These are phyloP conservation scores for Fonsecaea erecta DNA, from an alignment of 2,329 filamentous ascomycete species.

Conservation along the genomic window DNA sequence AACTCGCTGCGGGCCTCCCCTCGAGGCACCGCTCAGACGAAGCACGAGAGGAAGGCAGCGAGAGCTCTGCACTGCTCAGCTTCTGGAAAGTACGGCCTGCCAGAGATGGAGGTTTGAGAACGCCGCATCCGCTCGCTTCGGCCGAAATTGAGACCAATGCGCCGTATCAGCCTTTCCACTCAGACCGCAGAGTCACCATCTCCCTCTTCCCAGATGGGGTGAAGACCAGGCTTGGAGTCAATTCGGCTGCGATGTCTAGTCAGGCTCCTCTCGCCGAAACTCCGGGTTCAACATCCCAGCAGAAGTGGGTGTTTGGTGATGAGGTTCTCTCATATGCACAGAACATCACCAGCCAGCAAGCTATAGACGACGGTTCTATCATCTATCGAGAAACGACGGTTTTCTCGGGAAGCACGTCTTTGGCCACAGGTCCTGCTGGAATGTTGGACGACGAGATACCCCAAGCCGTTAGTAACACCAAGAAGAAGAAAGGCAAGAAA, in stretches of 20 bases:
- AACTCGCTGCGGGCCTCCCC: conserved; percentile 5
- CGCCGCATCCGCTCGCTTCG: conserved; percentile 66
- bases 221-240: background rate
- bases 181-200: conserved; percentile 80
- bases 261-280: background rate
- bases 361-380: conserved; percentile 20
- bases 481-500: conserved; percentile 64
- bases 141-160: conserved; percentile 95
- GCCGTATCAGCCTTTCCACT: conserved; percentile 95
- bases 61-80: conserved; percentile 34
- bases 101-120: conserved; percentile 43
- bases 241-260: conserved; percentile 4
- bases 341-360: conserved; percentile 7
- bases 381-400: conserved; percentile 34
- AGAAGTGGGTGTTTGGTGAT: conserved; percentile 60
- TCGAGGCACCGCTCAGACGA: conserved; percentile 15
- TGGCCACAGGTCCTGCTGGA: conserved; percentile 54
- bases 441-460: conserved; percentile 21
- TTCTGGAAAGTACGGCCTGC: conserved; percentile 54
- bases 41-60: conserved; percentile 7
- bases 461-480: conserved; percentile 70
- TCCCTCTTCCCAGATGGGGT: conserved; percentile 62
- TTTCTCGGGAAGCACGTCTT: background rate
- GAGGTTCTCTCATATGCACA: conserved; percentile 47
- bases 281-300: background rate